Evolutionary conservation across 169 alveolate species (phyloP).

Genomic region (Plasmodium adleri): DNA sequence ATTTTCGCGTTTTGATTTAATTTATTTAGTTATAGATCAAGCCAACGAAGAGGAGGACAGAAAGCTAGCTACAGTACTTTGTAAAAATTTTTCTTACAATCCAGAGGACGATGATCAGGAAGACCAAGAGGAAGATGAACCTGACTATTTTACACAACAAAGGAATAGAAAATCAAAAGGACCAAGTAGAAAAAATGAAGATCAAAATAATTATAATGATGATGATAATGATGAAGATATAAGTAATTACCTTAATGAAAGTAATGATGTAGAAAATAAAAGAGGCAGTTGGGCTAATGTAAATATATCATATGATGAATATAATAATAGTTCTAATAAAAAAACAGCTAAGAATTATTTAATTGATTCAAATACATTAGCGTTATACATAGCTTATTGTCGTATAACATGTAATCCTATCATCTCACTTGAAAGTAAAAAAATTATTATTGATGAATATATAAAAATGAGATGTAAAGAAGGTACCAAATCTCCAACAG

Average conservation of each 20-base stretch:
- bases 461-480: conserved; percentile 92
- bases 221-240: conserved; percentile 30
- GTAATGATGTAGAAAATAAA: conserved; percentile 2
- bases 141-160: conserved; percentile 71
- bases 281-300: neutral
- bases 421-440: conserved; percentile 91
- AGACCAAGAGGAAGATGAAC: conserved; percentile 55
- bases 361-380: conserved; percentile 82
- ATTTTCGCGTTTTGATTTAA: conserved; percentile 96
- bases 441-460: conserved; percentile 91
- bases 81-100: conserved; percentile 81
- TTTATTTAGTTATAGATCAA: conserved; percentile 92
- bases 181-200: conserved; percentile 40
- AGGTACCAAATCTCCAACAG: conserved; percentile 91
- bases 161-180: conserved; percentile 73
- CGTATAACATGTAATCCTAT: conserved; percentile 93
- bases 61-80: conserved; percentile 82
- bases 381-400: conserved; percentile 93
- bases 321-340: conserved; percentile 18
- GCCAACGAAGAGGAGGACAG: conserved; percentile 91
- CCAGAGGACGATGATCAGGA: conserved; percentile 77
- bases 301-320: conserved; percentile 47
- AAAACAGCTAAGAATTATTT: conserved; percentile 48
- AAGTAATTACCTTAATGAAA: neutral
- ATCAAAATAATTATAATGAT: conserved; percentile 24